Evolutionary conservation across 768 basidiomycete species (phyloP).

Genomic region (Brasilioporus rufonigricans): DNA sequence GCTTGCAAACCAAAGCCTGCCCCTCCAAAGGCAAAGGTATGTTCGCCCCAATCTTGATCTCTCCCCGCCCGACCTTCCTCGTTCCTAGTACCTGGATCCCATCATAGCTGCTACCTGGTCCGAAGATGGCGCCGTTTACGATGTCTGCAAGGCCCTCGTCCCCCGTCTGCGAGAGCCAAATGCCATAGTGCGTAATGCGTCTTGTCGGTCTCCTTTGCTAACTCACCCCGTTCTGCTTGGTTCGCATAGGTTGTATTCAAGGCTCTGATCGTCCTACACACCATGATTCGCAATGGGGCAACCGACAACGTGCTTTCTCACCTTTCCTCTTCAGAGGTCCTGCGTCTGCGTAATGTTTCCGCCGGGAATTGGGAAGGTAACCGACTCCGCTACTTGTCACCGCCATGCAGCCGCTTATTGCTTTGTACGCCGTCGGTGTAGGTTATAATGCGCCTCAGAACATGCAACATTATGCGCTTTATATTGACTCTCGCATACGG

Average conservation of each 20-base stretch:
- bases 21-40: constrained; percentile 91
- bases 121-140: constrained; percentile 89
- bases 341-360: constrained; percentile 80
- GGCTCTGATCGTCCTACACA: constrained; percentile 91
- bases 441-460: constrained; percentile 88
- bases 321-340: constrained; percentile 77
- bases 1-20: constrained; percentile 98
- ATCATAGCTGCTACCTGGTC: constrained; percentile 97
- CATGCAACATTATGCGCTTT: constrained; percentile 81
- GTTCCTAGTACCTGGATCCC: constrained; percentile 83
- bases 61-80: background rate
- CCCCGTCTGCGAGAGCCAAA: constrained; percentile 90
- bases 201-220: background rate
- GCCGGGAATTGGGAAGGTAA: constrained; percentile 85
- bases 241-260: constrained; percentile 88
- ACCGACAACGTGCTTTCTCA: constrained; percentile 90
- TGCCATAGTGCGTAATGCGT: constrained; percentile 62
- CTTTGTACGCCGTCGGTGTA: constrained; percentile 25
- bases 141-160: constrained; percentile 87
- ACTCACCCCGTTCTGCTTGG: background rate
- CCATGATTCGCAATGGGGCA: constrained; percentile 94
- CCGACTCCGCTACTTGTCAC: constrained; percentile 12
- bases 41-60: constrained; percentile 6
- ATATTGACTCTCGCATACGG: constrained; percentile 85
- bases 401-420: background rate